Evolutionary conservation across 106 monocot species (phyloP), one percentile per base, ranked within the genome.

Genomic region (Allium sativum): DNA sequence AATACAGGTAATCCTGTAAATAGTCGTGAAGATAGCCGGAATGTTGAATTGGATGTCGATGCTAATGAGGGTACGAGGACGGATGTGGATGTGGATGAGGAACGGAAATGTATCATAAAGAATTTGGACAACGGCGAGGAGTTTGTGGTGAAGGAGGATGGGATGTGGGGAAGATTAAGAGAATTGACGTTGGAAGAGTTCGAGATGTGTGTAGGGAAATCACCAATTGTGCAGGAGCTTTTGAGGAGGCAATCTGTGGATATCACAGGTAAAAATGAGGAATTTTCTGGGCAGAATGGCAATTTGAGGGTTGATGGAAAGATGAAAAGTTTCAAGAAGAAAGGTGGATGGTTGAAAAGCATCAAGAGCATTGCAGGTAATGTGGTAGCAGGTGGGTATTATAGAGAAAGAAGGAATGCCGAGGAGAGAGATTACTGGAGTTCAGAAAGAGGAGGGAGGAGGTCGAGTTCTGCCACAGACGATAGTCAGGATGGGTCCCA

Each of bases 171-270:
- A 40, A 74, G 75, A 52, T 19, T 81, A 22, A 72, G 75, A 72
- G 88, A 88, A 53, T 66, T 84, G 41, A 80, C 88, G 11, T 65
- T 81, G 78, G 88, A 88, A 56, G 88, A 88, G 73, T 88, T 88
- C 56, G 77, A 73, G 67, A 52, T 59, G 44, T 83, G 73, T 44
- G 80, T 88, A 43, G 88, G 83, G 13, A 61, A 69, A 3, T 88
- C 88, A 9, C 88, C 88, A 9, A 81, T 83, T 15, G 88, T 88
- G 8, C 79, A 84, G 61, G 88, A 88, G 40, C 78, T 84, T 9
- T 81, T 88, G 80, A 59, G 88, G 21, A 64, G 80, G 59, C 88
- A 82, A 65, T 72, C 52, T 12, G 69, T 67, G 9, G 77, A 68
- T 51, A 56, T 52, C 9, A 31, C 62, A 17, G 45, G 13, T 20